A percentile compares a stretch with the other conserved stretches of the same genome.
Conservation (phyloP, 2,329 filamentous ascomycete species). For the Xylaria multiplex region DNA sequence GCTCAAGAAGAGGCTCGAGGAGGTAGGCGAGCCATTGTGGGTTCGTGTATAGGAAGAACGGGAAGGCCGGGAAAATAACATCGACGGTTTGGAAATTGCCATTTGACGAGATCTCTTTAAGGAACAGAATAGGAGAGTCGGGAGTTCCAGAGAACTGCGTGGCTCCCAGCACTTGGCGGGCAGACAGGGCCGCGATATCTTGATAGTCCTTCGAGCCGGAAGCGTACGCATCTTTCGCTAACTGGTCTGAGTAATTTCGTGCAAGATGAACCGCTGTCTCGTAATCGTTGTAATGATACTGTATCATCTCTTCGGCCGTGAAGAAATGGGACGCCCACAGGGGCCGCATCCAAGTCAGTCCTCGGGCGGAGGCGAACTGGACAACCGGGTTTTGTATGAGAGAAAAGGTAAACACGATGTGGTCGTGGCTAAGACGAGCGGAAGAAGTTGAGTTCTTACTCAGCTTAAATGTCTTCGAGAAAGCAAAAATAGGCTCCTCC, state of each 20-base stretch:
- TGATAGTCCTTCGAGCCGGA: conserved; percentile 80
- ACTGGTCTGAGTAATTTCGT: conserved; percentile 76
- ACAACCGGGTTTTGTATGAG: conserved; percentile 82
- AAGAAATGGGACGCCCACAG: conserved; percentile 82
- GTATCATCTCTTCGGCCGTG: conserved; percentile 69
- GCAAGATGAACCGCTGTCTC: conserved; percentile 70
- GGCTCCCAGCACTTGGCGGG: conserved; percentile 82
- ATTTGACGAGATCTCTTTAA: conserved; percentile 88
- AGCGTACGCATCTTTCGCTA: conserved; percentile 75
- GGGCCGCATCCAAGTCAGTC: conserved; percentile 80
- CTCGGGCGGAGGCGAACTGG: conserved; percentile 80
- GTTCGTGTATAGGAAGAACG: conserved; percentile 88
- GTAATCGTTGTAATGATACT: conserved; percentile 82
- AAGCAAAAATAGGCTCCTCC: conserved; percentile 84
- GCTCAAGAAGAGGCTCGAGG: conserved; percentile 81
- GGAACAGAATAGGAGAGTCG: conserved; percentile 77
- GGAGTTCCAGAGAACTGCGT: conserved; percentile 79
- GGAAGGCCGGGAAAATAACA: conserved; percentile 87
- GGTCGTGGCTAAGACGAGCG: conserved; percentile 55
- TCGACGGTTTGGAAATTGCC: conserved; percentile 88
- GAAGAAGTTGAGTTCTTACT: conserved; percentile 48
- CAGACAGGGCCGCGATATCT: conserved; percentile 80
- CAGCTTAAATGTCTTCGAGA: conserved; percentile 71
- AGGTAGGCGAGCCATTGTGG: conserved; percentile 83
- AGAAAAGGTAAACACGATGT: conserved; percentile 77